A percentile compares a stretch with the other conserved stretches of the same genome.
These are phyloP conservation scores for Prosopis cineraria DNA, from an alignment of 306 rosid genomes.

Conservation along the genomic window DNA sequence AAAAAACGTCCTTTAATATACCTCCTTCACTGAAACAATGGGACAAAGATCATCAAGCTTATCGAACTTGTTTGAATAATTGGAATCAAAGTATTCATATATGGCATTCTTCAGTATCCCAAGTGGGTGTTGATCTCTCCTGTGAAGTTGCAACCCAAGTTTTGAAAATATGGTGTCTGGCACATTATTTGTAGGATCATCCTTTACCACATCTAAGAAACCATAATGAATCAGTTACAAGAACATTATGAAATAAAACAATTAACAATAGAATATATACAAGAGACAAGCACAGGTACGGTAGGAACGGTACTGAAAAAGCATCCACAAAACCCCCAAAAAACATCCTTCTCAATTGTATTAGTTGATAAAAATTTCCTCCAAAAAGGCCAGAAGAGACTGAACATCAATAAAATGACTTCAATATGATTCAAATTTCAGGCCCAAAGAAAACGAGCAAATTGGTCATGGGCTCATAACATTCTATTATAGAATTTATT, in stretches of 20 bases:
- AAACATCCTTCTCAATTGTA: conserved; percentile 1
- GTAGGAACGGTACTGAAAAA: conserved; percentile 9
- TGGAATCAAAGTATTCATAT: conserved; percentile 73
- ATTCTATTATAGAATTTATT: conserved; percentile 4
- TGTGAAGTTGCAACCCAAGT: conserved; percentile 94
- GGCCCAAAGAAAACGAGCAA: neutral
- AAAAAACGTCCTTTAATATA: conserved; percentile 28
- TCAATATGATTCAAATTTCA: conserved; percentile 20
- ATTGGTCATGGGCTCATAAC: conserved; percentile 5
- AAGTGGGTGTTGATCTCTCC: conserved; percentile 86
- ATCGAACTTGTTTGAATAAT: conserved; percentile 72
- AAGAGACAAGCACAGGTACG: conserved; percentile 2
- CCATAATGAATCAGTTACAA: conserved; percentile 21
- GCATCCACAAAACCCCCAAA: conserved; percentile 1
- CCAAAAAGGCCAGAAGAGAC: neutral
- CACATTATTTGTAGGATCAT: conserved; percentile 92
- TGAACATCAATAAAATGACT: conserved; percentile 17
- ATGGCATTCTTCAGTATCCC: conserved; percentile 92
- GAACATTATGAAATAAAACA: conserved; percentile 16
- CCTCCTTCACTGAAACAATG: conserved; percentile 82
- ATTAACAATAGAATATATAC: neutral
- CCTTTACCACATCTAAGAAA: conserved; percentile 80
- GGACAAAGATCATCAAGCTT: conserved; percentile 88
- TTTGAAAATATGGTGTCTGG: conserved; percentile 83
- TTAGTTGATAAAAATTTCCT: neutral